Base-by-base conservation (phyloP, 768 basidiomycete species). In the Plicaturopsis crispa region DNA sequence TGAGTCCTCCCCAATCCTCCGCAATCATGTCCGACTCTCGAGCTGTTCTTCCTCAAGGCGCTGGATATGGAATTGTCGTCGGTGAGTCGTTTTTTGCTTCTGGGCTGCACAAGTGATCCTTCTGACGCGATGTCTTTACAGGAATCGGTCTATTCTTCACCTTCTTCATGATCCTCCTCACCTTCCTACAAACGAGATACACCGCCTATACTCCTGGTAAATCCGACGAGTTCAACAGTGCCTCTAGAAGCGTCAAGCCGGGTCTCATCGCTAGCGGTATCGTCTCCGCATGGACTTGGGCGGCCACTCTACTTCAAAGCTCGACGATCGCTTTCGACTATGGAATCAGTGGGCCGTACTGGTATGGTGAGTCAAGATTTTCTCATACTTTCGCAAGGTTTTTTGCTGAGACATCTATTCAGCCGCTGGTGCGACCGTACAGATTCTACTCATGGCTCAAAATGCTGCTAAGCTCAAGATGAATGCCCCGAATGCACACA, bases 201-300 rank as follows among this genome's bases (percentile, higher is more conserved):
- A 93, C 91, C 0, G 69, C 74, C 0, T 85, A 80, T 55, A 85
- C 85, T 4, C 80, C 84, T 12, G 75, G 73, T 41, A 81, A 72
- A 43, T 78, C 88, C 0, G 89, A 92, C 56, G 86, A 89, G 52
- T 89, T 89, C 49, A 83, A 77, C 38, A 83, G 78, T 45, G 86
- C 87, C 6, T 87, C 84, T 2, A 70, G 87, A 22, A 81, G 80
- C 40, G 74, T 94, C 38, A 92, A 92, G 48, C 89, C 93, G 6
- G 92, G 92, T 10, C 67, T 97, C 32, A 92, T 96, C 42, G 90
- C 91, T 0, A 78, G 87, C 19, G 92, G 92, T 2, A 93, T 96
- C 42, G 90, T 94, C 16, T 84, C 80, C 14, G 89, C 91, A 0
- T 93, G 90, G 89, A 91, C 88, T 13, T 86, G 81, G 72, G 84